These are phyloP conservation scores for Pleurozium schreberi DNA, from an alignment of 225 moss, liverwort and hornwort species.

Conservation along the genomic window DNA sequence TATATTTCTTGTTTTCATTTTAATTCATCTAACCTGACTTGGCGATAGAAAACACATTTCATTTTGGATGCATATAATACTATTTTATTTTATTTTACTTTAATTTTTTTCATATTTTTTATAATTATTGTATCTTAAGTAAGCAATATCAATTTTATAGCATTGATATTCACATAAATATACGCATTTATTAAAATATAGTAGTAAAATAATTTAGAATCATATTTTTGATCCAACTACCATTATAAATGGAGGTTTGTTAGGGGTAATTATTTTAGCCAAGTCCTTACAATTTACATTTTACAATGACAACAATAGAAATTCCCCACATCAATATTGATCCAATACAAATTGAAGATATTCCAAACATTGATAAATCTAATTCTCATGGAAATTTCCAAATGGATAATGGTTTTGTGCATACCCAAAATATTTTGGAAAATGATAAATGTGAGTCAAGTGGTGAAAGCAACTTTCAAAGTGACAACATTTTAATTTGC, in stretches of 20 bases:
- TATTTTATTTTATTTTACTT: too few relatives aligned
- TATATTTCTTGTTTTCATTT: neutral
- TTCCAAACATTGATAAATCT: neutral
- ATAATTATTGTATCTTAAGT: neutral
- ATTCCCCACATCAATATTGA: neutral
- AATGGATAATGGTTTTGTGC: neutral
- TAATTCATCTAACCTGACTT: neutral
- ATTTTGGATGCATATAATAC: neutral
- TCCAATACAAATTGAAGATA: neutral
- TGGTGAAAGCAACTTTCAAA: neutral
- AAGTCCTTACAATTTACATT: neutral
- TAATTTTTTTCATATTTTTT: neutral
- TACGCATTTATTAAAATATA: neutral
- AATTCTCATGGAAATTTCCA: neutral
- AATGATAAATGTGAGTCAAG: neutral
- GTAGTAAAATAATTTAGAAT: neutral
- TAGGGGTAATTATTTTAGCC: too few relatives aligned
- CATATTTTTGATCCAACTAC: neutral
- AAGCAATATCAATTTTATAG: neutral
- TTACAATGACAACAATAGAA: neutral
- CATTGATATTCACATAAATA: neutral
- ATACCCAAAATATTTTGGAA: neutral
- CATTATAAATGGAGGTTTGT: neutral
- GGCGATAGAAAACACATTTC: neutral
- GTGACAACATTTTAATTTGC: neutral